Conservation (phyloP, 2,329 filamentous ascomycete genomes). For the Claviceps digitariae region DNA sequence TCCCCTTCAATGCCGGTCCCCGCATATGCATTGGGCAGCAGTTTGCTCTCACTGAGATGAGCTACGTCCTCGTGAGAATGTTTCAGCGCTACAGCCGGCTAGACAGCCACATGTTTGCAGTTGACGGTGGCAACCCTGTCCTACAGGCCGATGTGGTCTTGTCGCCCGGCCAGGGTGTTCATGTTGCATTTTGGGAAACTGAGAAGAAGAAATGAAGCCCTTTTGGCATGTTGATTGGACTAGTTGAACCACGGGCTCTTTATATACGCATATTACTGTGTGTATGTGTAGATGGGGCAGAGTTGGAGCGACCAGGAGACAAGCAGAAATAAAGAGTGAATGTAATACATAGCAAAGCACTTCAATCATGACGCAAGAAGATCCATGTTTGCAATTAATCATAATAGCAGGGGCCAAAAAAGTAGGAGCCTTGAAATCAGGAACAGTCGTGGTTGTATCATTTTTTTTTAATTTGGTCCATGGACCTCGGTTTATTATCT, state of each 20-base stretch:
- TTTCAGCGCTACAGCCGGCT: slow-evolving; percentile 59
- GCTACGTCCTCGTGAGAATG: slow-evolving; percentile 54
- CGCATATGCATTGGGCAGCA: slow-evolving; percentile 44
- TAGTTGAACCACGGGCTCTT: background rate
- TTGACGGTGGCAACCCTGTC: slow-evolving; percentile 39
- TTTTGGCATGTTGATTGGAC: background rate
- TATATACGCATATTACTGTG: background rate
- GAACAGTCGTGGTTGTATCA: background rate
- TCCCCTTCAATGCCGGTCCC: slow-evolving; percentile 39
- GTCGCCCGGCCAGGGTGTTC: slow-evolving; percentile 44
- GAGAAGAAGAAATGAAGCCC: slow-evolving; percentile 10
- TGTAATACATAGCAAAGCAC: too few species aligned
- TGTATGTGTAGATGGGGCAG: background rate
- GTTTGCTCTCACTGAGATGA: slow-evolving; percentile 46
- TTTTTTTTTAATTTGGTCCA: background rate
- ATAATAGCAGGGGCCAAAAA: background rate
- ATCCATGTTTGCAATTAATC: background rate
- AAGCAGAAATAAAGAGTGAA: too few species aligned
- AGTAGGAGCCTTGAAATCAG: background rate
- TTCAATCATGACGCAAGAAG: too few species aligned
- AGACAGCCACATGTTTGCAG: slow-evolving; percentile 39
- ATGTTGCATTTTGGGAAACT: slow-evolving; percentile 41
- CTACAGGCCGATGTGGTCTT: slow-evolving; percentile 48
- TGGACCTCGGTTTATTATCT: too few species aligned
- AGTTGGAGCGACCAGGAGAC: too few species aligned